phyloP scores from a whole-genome alignment of 352 stramenopile species.

The Elongisporangium undulatum region DNA sequence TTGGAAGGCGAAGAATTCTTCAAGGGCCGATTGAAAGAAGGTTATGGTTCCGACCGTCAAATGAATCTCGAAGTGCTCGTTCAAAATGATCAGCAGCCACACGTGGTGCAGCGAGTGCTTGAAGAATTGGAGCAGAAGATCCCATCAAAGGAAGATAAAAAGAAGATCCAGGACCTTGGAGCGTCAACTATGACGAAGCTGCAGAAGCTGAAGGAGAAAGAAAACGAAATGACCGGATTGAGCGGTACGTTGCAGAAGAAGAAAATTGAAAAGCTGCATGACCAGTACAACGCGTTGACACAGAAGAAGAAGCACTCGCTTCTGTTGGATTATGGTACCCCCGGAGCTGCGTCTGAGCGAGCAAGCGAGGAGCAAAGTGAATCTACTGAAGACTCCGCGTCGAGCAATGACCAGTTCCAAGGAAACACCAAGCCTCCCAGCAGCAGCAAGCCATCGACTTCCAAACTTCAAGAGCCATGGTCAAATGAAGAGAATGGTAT shows the following conservation, averaged over 20 bases:
- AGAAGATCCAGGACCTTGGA: slow-evolving; percentile 8
- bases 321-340: slow-evolving; percentile 43
- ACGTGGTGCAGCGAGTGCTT: slow-evolving; percentile 72
- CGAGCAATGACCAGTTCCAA: not conserved
- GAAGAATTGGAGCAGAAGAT: slow-evolving; percentile 56
- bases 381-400: not conserved
- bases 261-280: slow-evolving; percentile 79
- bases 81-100: slow-evolving; percentile 35
- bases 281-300: slow-evolving; percentile 75
- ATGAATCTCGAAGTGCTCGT: slow-evolving; percentile 37
- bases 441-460: not conserved
- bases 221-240: slow-evolving; percentile 66
- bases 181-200: slow-evolving; percentile 30
- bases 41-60: slow-evolving; percentile 70
- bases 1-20: slow-evolving; percentile 89
- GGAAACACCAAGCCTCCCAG: not conserved
- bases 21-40: slow-evolving; percentile 75
- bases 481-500: slow-evolving; percentile 72
- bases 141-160: slow-evolving; percentile 29
- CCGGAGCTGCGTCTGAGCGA: not conserved
- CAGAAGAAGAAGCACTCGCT: slow-evolving; percentile 76
- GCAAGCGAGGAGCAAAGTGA: not conserved
- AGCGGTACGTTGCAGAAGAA: slow-evolving; percentile 74
- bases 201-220: slow-evolving; percentile 60
- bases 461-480: slow-evolving; percentile 15